Conservation (phyloP, 176 grass and related monocot species). For the Sorghum bicolor region DNA sequence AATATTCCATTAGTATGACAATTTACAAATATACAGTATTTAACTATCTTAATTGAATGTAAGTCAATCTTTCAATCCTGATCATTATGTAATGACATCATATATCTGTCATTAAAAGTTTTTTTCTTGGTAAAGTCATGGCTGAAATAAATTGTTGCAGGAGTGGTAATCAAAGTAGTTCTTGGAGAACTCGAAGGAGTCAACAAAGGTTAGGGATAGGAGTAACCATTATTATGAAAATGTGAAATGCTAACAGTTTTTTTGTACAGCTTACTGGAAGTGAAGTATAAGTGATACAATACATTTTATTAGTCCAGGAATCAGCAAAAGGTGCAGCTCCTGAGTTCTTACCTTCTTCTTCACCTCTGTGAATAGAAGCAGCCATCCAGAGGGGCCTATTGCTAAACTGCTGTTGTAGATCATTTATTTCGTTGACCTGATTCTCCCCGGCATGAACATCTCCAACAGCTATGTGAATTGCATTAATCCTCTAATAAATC, state of each 20-base stretch:
- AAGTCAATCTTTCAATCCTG: slow-evolving; percentile 4
- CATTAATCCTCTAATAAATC: slow-evolving; percentile 22
- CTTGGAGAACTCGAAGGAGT: not conserved
- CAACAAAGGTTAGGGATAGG: not conserved
- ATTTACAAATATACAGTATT: not conserved
- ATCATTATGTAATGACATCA: not conserved
- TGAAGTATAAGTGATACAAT: not conserved
- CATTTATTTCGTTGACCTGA: slow-evolving; percentile 45
- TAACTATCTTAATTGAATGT: not conserved
- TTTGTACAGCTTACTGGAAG: slow-evolving; percentile 5
- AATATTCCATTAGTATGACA: not conserved
- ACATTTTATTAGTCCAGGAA: not conserved
- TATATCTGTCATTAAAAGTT: not conserved
- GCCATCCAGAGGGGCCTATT: slow-evolving; percentile 76
- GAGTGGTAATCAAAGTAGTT: not conserved
- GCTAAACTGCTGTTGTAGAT: slow-evolving; percentile 53
- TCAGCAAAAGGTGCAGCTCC: slow-evolving; percentile 12
- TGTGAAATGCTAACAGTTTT: not conserved
- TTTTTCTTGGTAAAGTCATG: slow-evolving; percentile 26
- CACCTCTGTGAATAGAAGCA: slow-evolving; percentile 81
- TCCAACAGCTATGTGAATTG: slow-evolving; percentile 59
- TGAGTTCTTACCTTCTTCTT: slow-evolving; percentile 66
- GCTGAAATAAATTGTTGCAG: not conserved
- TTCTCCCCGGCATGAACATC: slow-evolving; percentile 47
- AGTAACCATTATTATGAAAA: not conserved